A percentile compares a stretch with the other conserved stretches of the same genome.
Conservation (phyloP, 192 early-diverging fungal species). For the Rhizophagus clarus region DNA sequence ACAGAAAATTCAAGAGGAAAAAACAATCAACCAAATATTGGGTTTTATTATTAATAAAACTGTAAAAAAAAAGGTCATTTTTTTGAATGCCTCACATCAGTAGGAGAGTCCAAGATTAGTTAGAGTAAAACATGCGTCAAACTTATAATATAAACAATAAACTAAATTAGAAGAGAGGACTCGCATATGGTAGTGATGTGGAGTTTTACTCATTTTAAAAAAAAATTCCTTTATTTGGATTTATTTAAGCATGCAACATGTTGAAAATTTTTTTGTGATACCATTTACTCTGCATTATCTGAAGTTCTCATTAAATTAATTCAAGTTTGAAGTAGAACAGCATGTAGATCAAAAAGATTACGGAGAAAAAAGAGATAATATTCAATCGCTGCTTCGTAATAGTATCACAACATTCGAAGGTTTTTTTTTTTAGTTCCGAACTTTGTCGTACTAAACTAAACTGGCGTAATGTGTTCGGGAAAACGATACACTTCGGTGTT, state of each 20-base stretch:
- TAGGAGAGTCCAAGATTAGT: background rate
- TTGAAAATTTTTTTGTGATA: background rate
- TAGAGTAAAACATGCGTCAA: background rate
- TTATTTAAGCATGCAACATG: background rate
- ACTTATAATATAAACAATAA: background rate
- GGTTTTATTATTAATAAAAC: too few species aligned
- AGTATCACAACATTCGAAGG: background rate
- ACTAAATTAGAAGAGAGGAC: background rate
- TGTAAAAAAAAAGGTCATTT: too few species aligned
- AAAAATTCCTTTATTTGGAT: background rate
- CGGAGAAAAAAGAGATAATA: background rate
- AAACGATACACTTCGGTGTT: background rate
- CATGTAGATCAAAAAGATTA: background rate
- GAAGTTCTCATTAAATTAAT: background rate
- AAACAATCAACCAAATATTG: background rate
- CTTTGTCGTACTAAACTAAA: background rate
- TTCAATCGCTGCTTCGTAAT: background rate
- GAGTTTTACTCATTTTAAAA: background rate
- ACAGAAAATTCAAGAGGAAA: slow-evolving; percentile 10
- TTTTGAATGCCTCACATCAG: background rate
- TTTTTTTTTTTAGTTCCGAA: background rate
- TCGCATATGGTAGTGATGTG: background rate
- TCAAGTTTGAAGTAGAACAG: background rate
- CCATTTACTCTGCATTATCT: background rate
- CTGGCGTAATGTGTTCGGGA: background rate